Conservation (phyloP, 1,139 yeast genomes). For the Yamadazyma dushanensis region DNA sequence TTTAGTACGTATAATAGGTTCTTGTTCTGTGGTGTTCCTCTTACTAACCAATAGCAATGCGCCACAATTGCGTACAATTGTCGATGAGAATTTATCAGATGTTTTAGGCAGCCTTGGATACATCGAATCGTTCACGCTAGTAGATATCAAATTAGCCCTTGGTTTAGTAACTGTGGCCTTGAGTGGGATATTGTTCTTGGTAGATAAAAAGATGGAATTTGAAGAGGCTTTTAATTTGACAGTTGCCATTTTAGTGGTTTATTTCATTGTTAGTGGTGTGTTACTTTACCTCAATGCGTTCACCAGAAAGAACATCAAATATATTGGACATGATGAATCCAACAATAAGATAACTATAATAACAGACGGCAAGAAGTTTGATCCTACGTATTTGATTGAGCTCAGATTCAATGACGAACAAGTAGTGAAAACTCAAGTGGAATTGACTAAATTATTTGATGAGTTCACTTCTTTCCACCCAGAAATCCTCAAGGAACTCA, state of each 20-base stretch:
- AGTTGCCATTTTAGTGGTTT: conserved; percentile 47
- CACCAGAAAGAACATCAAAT: conserved; percentile 55
- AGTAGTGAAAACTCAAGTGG: conserved; percentile 22
- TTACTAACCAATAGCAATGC: conserved; percentile 32
- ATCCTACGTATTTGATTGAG: conserved; percentile 44
- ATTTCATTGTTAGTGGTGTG: conserved; percentile 50
- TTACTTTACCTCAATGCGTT: conserved; percentile 45
- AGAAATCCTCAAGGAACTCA: conserved; percentile 33
- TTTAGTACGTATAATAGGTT: conserved; percentile 14
- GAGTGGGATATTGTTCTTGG: conserved; percentile 63
- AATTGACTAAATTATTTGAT: conserved; percentile 48
- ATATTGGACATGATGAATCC: conserved; percentile 50
- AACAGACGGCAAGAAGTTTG: conserved; percentile 39
- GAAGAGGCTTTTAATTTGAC: conserved; percentile 35
- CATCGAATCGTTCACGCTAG: conserved; percentile 54
- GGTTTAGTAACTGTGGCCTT: conserved; percentile 68
- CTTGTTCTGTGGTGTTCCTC: not conserved
- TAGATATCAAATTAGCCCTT: conserved; percentile 64
- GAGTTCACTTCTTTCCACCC: conserved; percentile 46
- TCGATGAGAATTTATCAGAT: conserved; percentile 49
- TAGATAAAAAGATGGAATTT: conserved; percentile 63
- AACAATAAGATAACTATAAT: conserved; percentile 37
- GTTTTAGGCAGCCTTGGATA: conserved; percentile 60
- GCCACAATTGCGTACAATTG: conserved; percentile 46
- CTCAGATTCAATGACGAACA: conserved; percentile 29